A percentile compares a stretch with the other conserved stretches of the same genome.
phyloP scores from a whole-genome alignment of 495 filamentous ascomycete species.

The Annulohypoxylon nitens region DNA sequence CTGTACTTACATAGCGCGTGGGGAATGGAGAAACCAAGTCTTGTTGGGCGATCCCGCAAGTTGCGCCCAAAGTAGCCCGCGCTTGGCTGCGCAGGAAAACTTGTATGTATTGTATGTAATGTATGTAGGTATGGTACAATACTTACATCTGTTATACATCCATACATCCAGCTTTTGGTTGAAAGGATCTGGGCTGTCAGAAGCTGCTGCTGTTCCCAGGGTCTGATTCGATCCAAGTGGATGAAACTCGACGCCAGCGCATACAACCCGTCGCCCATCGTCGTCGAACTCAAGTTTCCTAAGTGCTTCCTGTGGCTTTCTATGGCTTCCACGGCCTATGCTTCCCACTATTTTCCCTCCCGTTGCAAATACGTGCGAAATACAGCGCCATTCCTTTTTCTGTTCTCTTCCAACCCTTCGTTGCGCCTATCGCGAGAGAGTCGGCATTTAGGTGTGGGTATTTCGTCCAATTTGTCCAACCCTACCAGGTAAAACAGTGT shows the following conservation, averaged over 20 bases:
- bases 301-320: constrained; percentile 35
- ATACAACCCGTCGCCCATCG: constrained; percentile 38
- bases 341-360: constrained; percentile 28
- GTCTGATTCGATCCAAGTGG: constrained; percentile 54
- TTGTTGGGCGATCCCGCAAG: constrained; percentile 52
- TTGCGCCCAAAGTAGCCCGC: constrained; percentile 49
- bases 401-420: constrained; percentile 21
- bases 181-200: constrained; percentile 51
- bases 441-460: constrained; percentile 40
- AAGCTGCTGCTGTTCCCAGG: constrained; percentile 47
- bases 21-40: constrained; percentile 52
- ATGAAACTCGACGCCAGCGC: constrained; percentile 54
- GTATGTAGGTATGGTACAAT: constrained; percentile 7
- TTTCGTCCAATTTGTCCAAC: constrained; percentile 29
- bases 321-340: neutral
- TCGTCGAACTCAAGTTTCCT: constrained; percentile 42
- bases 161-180: constrained; percentile 44
- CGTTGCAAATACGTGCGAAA: constrained; percentile 24
- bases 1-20: constrained; percentile 43
- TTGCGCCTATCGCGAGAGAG: constrained; percentile 38
- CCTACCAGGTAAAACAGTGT: constrained; percentile 42
- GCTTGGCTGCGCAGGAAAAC: constrained; percentile 47
- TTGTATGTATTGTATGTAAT: constrained; percentile 21
- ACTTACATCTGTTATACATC: constrained; percentile 5
- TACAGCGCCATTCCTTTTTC: constrained; percentile 37